phyloP scores from a whole-genome alignment of 345 rosid genomes.

The Populus euphratica region DNA sequence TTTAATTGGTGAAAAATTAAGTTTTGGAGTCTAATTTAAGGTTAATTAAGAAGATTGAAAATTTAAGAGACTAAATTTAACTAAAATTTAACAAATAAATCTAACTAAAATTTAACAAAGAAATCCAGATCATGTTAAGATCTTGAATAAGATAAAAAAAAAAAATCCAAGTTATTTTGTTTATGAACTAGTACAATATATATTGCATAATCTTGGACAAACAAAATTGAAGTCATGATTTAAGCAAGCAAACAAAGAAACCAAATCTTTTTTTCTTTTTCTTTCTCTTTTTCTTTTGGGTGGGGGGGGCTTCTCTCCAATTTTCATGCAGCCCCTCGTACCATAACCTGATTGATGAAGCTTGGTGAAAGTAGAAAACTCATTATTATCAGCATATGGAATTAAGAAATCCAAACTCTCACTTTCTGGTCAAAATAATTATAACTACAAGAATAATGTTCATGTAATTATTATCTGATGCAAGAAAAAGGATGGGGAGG shows the following conservation, averaged over 20 bases:
- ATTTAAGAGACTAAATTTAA: too few species aligned
- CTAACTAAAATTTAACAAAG: rapidly evolving
- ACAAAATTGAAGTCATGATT: too few species aligned
- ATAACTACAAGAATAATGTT: not conserved
- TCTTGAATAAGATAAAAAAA: too few species aligned
- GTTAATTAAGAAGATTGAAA: too few species aligned
- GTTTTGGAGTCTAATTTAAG: too few species aligned
- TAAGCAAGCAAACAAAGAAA: not conserved
- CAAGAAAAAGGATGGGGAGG: not conserved
- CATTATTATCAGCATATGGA: not conserved
- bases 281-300: too few species aligned
- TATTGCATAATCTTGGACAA: too few species aligned
- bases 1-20: too few species aligned
- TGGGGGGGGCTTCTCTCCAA: not conserved
- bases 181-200: too few species aligned
- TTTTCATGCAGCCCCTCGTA: not conserved
- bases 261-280: not conserved
- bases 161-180: too few species aligned
- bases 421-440: not conserved
- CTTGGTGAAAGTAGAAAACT: not conserved
- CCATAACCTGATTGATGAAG: not conserved
- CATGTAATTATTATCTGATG: not conserved
- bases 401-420: not conserved
- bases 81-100: too few species aligned
- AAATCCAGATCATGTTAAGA: too few species aligned